phyloP scores from a whole-genome alignment of 2,329 filamentous ascomycete genomes.

The Ceratocystis ficicola region DNA sequence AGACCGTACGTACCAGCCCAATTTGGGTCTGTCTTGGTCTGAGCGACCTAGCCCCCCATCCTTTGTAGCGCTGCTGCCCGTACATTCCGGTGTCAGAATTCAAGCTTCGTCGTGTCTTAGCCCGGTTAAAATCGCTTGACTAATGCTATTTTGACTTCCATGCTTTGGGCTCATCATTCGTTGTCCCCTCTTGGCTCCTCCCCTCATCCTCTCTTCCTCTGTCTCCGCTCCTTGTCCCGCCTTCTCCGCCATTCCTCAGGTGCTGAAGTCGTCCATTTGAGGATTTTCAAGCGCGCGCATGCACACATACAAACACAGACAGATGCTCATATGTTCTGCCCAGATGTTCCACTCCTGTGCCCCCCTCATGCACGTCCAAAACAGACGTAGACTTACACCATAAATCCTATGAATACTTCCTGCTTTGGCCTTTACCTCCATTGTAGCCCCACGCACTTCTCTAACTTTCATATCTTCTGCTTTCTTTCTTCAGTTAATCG shows the following conservation, averaged over 20 bases:
- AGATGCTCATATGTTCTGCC: background rate
- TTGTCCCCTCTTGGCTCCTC: background rate
- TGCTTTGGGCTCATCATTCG: background rate
- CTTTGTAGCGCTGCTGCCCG: background rate
- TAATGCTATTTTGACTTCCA: background rate
- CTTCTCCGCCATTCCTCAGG: background rate
- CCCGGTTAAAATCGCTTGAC: background rate
- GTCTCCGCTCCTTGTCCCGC: background rate
- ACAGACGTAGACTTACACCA: background rate
- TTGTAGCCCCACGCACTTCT: background rate
- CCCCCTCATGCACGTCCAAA: background rate
- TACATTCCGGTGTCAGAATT: constrained; percentile 1
- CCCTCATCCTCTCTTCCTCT: background rate
- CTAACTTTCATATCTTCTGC: background rate
- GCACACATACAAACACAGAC: background rate
- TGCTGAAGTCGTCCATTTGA: background rate
- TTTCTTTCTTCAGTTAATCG: background rate
- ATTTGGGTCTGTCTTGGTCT: background rate
- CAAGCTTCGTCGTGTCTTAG: background rate
- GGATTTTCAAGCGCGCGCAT: constrained; percentile 1
- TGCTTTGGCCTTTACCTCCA: background rate
- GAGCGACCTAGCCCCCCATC: background rate
- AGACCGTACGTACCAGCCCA: background rate
- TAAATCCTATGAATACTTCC: background rate
- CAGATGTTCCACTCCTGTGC: no score